phyloP scores from a whole-genome alignment of 208 protist genomes.

The Leishmania aethiopica region DNA sequence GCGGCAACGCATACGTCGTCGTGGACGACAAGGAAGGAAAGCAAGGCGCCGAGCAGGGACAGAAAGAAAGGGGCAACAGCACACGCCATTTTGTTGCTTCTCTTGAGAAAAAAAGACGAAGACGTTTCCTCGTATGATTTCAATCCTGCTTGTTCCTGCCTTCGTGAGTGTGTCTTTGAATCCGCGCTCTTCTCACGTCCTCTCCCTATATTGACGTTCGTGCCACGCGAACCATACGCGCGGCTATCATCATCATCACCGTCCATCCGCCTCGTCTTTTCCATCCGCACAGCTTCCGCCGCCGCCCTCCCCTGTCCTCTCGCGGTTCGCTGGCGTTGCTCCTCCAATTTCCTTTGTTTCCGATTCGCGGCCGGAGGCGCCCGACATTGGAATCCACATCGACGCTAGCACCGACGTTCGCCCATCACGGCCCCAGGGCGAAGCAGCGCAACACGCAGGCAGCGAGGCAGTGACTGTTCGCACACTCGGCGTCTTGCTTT shows the following conservation, averaged over 20 bases:
- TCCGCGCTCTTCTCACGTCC: not conserved
- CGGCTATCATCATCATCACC: not conserved
- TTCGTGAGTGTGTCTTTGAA: not conserved
- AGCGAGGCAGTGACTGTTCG: not conserved
- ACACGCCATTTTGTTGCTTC: too few relatives aligned
- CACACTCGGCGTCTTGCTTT: not conserved
- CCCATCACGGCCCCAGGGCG: not conserved
- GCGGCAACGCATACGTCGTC: not conserved
- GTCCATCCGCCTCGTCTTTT: not conserved
- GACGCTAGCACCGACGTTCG: not conserved
- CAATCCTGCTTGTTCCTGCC: not conserved
- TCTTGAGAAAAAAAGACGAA: not conserved
- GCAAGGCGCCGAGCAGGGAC: not conserved
- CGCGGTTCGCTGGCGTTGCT: not conserved
- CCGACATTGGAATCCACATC: not conserved
- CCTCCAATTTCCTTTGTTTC: not conserved
- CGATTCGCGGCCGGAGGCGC: too few relatives aligned
- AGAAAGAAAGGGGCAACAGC: too few relatives aligned
- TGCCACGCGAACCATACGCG: not conserved
- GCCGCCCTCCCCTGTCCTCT: not conserved
- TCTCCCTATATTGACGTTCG: not conserved
- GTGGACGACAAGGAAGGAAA: not conserved
- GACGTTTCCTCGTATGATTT: not conserved
- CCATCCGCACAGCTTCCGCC: not conserved
- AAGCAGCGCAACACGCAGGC: not conserved